phyloP scores from a whole-genome alignment of 1,139 yeast genomes.

The Nadsonia commutata region DNA sequence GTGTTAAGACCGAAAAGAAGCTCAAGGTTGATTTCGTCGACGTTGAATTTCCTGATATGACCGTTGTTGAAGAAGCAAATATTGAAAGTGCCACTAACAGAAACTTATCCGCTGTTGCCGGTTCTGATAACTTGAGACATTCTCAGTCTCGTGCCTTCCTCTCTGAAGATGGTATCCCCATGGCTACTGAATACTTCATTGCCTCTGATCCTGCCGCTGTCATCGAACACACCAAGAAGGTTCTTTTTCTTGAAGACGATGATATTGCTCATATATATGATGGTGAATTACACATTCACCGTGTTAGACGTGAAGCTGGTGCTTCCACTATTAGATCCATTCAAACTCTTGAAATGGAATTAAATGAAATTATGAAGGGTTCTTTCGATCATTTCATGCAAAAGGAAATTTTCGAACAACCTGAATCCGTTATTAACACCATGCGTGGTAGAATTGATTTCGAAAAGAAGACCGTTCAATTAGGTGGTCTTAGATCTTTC shows the following conservation, averaged over 20 bases:
- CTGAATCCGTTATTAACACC: constrained; percentile 93
- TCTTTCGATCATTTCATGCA: constrained; percentile 95
- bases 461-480: constrained; percentile 55
- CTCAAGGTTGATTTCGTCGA: constrained; percentile 97
- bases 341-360: constrained; percentile 92
- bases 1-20: constrained; percentile 90
- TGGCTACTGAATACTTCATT: constrained; percentile 89
- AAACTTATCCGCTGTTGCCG: constrained; percentile 19
- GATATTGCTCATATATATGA: constrained; percentile 97
- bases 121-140: constrained; percentile 49
- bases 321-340: constrained; percentile 88
- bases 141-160: constrained; percentile 89
- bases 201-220: constrained; percentile 99
- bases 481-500: constrained; percentile 84
- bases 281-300: constrained; percentile 96
- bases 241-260: constrained; percentile 89
- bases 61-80: constrained; percentile 18
- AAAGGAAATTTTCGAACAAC: constrained; percentile 97
- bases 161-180: constrained; percentile 81
- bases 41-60: constrained; percentile 78
- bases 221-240: constrained; percentile 92
- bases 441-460: constrained; percentile 99
- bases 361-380: constrained; percentile 97
- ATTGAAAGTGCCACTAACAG: constrained; percentile 11
- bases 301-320: constrained; percentile 84